Percentiles rank a stretch among this genome's conserved stretches.
phyloP scores from a whole-genome alignment of 129 eudicot genomes.

The Lonicera japonica region DNA sequence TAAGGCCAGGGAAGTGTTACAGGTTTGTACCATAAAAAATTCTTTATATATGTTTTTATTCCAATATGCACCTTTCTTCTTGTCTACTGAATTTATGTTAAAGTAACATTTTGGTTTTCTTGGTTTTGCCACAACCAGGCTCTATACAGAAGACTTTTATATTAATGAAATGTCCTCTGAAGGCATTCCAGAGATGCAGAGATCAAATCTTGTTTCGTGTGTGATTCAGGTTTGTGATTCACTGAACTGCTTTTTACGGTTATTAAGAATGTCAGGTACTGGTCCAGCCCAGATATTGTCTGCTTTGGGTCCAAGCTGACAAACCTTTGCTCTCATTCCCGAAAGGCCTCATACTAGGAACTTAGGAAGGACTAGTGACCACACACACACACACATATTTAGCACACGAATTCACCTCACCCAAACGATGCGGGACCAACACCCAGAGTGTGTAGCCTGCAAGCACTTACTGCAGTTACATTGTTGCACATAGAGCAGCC shows the following conservation, averaged over 20 bases:
- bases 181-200: conserved; percentile 97
- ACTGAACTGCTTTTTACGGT: background rate
- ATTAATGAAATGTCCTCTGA: conserved; percentile 66
- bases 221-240: conserved; percentile 70
- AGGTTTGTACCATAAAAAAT: conserved; percentile 35
- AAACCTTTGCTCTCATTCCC: too few relatives aligned
- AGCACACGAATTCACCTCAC: too few relatives aligned
- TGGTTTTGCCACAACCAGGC: conserved; percentile 37
- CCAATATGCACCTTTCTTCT: background rate
- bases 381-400: too few relatives aligned
- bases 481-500: too few relatives aligned
- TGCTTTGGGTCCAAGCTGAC: too few relatives aligned
- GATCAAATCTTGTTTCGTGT: conserved; percentile 83
- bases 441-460: too few relatives aligned
- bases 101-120: background rate
- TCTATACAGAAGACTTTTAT: conserved; percentile 86
- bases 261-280: too few relatives aligned
- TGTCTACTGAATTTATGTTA: background rate
- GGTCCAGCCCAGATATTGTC: too few relatives aligned
- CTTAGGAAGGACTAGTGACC: too few relatives aligned
- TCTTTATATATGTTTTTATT: background rate
- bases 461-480: too few relatives aligned
- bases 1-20: conserved; percentile 95
- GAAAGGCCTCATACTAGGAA: too few relatives aligned
- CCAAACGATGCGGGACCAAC: too few relatives aligned